Evolutionary conservation across 208 protist genomes (phyloP).

Genomic region (Acanthamoeba triangularis): DNA sequence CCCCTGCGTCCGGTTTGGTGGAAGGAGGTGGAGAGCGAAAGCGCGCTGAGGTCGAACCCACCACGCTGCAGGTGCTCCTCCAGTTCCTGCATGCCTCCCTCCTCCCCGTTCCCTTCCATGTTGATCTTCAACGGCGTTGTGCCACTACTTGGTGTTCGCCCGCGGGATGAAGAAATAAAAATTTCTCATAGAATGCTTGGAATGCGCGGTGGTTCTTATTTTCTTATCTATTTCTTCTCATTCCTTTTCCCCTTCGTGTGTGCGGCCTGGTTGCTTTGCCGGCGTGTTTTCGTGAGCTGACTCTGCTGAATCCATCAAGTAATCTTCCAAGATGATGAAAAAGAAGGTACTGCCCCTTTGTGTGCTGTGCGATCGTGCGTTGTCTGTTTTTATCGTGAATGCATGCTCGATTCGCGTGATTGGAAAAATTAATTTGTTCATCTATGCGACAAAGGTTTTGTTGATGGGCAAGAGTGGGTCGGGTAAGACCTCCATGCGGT

Average conservation of each 20-base stretch:
- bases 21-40: not conserved
- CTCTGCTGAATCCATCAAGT: not conserved
- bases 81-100: not conserved
- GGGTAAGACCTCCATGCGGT: constrained; percentile 99
- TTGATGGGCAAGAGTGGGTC: constrained; percentile 96
- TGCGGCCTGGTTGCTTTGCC: too few relatives aligned
- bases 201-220: not conserved
- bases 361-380: too few relatives aligned
- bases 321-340: constrained; percentile 51
- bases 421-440: not conserved
- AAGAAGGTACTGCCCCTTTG: constrained; percentile 18
- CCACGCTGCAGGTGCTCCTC: not conserved
- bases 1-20: too few relatives aligned
- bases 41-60: not conserved
- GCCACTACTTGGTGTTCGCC: too few relatives aligned
- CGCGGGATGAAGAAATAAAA: too few relatives aligned
- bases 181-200: too few relatives aligned
- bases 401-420: not conserved
- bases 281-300: not conserved
- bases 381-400: too few relatives aligned
- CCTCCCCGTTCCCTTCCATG: not conserved
- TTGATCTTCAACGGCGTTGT: too few relatives aligned
- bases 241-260: not conserved
- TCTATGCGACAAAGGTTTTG: constrained; percentile 92
- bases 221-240: not conserved